Conservation (phyloP, 179 eudicot species). For the Corrigiola litoralis region DNA sequence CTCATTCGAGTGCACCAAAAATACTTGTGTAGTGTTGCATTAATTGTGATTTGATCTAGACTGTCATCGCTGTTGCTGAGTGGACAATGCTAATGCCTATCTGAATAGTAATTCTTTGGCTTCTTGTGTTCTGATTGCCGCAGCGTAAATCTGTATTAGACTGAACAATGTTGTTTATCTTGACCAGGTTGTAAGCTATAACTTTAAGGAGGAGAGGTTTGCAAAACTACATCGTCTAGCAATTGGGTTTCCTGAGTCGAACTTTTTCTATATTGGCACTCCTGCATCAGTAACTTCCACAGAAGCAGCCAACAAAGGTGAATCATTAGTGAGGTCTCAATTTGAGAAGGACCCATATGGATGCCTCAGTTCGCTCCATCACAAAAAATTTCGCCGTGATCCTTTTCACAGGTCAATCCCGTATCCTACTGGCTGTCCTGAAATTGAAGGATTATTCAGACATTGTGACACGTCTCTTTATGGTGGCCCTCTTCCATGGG, state of each 20-base stretch:
- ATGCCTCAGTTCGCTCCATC: constrained; percentile 67
- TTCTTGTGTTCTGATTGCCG: constrained; percentile 1
- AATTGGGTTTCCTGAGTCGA: constrained; percentile 70
- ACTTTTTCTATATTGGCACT: constrained; percentile 73
- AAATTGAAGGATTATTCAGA: constrained; percentile 64
- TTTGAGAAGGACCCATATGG: constrained; percentile 87
- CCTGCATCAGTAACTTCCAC: constrained; percentile 67
- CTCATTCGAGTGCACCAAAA: too few relatives aligned
- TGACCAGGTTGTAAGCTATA: constrained; percentile 88
- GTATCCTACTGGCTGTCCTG: constrained; percentile 78
- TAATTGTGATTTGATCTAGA: background rate
- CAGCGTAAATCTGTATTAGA: too few relatives aligned
- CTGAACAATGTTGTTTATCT: too few relatives aligned
- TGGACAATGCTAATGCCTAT: too few relatives aligned
- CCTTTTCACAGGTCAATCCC: constrained; percentile 86
- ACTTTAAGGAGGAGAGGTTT: constrained; percentile 89
- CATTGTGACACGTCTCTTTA: constrained; percentile 64
- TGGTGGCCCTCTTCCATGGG: constrained; percentile 81
- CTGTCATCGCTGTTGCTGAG: background rate
- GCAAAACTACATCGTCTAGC: constrained; percentile 72
- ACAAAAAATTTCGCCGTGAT: constrained; percentile 70
- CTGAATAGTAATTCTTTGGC: too few relatives aligned
- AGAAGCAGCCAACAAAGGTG: constrained; percentile 82
- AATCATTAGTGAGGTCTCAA: constrained; percentile 75
- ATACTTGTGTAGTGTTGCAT: too few relatives aligned